Evolutionary conservation across 2,329 filamentous ascomycete species (phyloP), one percentile per base, ranked within the genome.

Genomic region (Diaporthe sp.): DNA sequence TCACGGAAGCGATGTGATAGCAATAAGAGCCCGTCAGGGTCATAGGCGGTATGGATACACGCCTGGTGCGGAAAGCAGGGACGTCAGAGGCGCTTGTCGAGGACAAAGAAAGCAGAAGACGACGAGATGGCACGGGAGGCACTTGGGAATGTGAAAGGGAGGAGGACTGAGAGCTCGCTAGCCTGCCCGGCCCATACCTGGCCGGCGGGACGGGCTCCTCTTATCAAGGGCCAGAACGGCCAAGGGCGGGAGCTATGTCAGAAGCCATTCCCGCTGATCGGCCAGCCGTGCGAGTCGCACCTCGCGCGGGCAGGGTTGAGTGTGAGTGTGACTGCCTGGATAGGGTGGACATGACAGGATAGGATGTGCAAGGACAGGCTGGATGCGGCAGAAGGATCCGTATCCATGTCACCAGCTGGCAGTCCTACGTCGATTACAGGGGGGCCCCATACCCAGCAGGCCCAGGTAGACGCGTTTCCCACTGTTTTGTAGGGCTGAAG

Each of bases 311-410:
- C 44, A 51, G 72, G 53, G 44, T 73, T 39, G 65, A 51, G 7
- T 31, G 37, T 39, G 37, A 39, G 37, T 69, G 65, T 68, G 61
- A 74, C 68, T 76, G 75, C 75, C 75, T 76, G 72, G 65, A 19
- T 55, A 69, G 65, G 65, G 49, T 55, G 61, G 59, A 53, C 31
- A 12, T 19, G 37, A 28, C 25, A 22, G 72, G 57, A 44, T 37
- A 53, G 46, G 42, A 44, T n/a, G 25, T 19, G 25, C 68, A n/a
- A 46, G 61, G 39, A 67, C 55, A 57, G 44, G 65, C 73, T 70
- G 55, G 65, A 62, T 62, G 31, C 49, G 46, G 67, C 46, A 59
- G 58, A 19, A 65, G 55, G 46, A 46, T 31, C 4, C 28, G 22
- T 8, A 73, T 44, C 71, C 71, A 59, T 37, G 61, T 22, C 59